Evolutionary conservation across 208 protist genomes (phyloP).

Genomic region (Leishmania lainsoni): DNA sequence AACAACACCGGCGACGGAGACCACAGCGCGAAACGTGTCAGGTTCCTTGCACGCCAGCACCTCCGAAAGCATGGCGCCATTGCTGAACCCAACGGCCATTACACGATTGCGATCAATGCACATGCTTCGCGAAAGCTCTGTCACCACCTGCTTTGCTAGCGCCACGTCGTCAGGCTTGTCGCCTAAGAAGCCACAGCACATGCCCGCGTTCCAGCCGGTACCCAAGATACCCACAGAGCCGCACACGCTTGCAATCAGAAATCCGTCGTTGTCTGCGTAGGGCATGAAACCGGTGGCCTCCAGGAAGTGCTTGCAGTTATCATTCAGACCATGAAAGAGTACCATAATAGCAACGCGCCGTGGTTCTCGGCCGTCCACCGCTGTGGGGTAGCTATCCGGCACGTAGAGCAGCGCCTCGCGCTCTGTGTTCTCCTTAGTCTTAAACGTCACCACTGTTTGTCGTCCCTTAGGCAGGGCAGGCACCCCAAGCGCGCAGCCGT

Average conservation of each 20-base stretch:
- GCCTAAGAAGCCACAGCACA: slow-evolving; percentile 68
- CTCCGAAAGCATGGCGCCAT: slow-evolving; percentile 79
- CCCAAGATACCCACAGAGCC: slow-evolving; percentile 60
- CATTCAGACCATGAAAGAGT: slow-evolving; percentile 73
- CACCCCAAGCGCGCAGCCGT: slow-evolving; percentile 7
- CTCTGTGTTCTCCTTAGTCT: slow-evolving; percentile 18
- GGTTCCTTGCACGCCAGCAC: slow-evolving; percentile 59
- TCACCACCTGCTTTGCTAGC: slow-evolving; percentile 47
- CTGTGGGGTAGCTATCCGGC: slow-evolving; percentile 20
- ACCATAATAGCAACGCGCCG: slow-evolving; percentile 42
- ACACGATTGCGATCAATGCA: slow-evolving; percentile 52
- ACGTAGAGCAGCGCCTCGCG: slow-evolving; percentile 57
- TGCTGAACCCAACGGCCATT: slow-evolving; percentile 79
- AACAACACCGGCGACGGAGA: slow-evolving; percentile 66
- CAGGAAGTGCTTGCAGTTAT: slow-evolving; percentile 66
- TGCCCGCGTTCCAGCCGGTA: slow-evolving; percentile 69
- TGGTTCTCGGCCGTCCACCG: no score
- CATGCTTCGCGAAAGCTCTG: slow-evolving; percentile 15
- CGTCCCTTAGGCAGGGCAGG: slow-evolving; percentile 31
- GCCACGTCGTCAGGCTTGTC: slow-evolving; percentile 56
- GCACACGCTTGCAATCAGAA: slow-evolving; percentile 66
- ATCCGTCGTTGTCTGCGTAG: slow-evolving; percentile 54
- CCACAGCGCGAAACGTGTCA: slow-evolving; percentile 43
- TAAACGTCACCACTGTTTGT: slow-evolving; percentile 43
- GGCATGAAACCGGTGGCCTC: slow-evolving; percentile 48